Base-by-base conservation (phyloP, 1,284 basidiomycete species). In the Cutaneotrichosporon sp. region DNA sequence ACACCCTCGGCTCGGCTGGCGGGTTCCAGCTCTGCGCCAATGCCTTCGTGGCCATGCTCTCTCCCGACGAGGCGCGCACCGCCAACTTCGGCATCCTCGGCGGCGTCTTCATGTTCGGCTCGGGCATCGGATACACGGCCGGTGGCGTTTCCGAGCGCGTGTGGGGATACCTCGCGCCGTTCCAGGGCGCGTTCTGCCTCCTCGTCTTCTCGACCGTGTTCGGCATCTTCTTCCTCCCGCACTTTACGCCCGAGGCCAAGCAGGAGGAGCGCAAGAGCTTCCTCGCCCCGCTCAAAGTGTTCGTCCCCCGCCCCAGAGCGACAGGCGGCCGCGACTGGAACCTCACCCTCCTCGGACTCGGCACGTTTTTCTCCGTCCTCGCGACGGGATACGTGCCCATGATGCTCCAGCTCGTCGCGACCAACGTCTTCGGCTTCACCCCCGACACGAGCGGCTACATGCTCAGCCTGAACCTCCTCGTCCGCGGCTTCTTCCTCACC, bases 321-420 rank as follows among this genome's bases (percentile, higher is more conserved):
- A 46, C 46, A 9, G 51, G 36, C 20, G 29, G 56, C 49, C n/a
- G 59, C 2, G 70, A 74, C 55, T 76, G 69, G 65, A 78, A 74
- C 27, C 56, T 80, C 27, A 62, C 70, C 7, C 58, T 79, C 7
- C 66, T 81, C 10, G 76, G 67, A 7, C 8, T 70, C 1, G 79
- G 79, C 9, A 67, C 67, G 1, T 80, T 79, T 68, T 60, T 73
- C 58, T 68, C 69, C 18, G 76, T 79, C 3, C 67, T 80, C 3
- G 79, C 79, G 0, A 74, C 75, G 7, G 72, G 71, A 3, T 79
- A 76, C 59, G 72, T 77, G 0, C 69, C 73, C 27, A 67, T 79
- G 59, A 72, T 72, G 34, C 64, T 80, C 27, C 78, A 79, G 63
- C 63, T 79, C 9, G 66, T 74, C 13, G 72, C 69, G 8, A 77